A percentile compares a stretch with the other conserved stretches of the same genome.
These are phyloP conservation scores for Starmera amethionina DNA, from an alignment of 805 yeast genomes.

Conservation along the genomic window DNA sequence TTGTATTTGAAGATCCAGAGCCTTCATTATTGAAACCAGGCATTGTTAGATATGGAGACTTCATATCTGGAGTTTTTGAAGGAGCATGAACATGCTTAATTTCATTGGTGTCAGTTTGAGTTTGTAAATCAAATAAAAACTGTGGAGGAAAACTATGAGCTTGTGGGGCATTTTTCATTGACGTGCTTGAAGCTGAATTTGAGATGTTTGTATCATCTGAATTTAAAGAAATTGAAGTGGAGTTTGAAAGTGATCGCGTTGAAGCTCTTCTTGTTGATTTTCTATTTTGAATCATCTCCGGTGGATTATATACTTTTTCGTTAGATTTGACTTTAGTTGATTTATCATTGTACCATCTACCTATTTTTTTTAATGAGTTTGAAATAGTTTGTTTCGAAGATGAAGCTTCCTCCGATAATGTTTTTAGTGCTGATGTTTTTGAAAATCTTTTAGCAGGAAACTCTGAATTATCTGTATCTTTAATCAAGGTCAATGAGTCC, in stretches of 20 bases:
- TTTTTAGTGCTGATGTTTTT: constrained; percentile 13
- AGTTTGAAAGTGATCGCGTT: constrained; percentile 4
- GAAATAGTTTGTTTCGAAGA: constrained; percentile 29
- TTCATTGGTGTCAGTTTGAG: constrained; percentile 8
- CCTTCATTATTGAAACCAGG: too few relatives aligned
- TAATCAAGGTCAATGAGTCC: constrained; percentile 9
- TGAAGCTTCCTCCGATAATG: constrained; percentile 16
- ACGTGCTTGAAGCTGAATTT: too few relatives aligned
- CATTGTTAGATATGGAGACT: constrained; percentile 6
- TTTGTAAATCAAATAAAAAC: constrained; percentile 11
- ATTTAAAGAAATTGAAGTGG: constrained; percentile 2
- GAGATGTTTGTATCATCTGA: too few relatives aligned
- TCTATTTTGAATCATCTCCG: constrained; percentile 61
- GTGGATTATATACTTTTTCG: constrained; percentile 29
- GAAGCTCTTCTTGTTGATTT: constrained; percentile 21
- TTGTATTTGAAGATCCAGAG: constrained; percentile 16
- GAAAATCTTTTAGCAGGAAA: not conserved
- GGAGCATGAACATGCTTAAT: constrained; percentile 9
- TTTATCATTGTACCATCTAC: constrained; percentile 58
- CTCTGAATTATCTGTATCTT: not conserved
- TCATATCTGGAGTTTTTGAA: constrained; percentile 14
- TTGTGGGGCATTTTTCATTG: constrained; percentile 12
- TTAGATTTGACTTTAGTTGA: constrained; percentile 1
- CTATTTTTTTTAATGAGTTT: constrained; percentile 46
- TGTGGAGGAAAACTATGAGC: constrained; percentile 19